Evolutionary conservation across 2,329 filamentous ascomycete species (phyloP), one percentile per base, ranked within the genome.

Genomic region (Xylaria sp.): DNA sequence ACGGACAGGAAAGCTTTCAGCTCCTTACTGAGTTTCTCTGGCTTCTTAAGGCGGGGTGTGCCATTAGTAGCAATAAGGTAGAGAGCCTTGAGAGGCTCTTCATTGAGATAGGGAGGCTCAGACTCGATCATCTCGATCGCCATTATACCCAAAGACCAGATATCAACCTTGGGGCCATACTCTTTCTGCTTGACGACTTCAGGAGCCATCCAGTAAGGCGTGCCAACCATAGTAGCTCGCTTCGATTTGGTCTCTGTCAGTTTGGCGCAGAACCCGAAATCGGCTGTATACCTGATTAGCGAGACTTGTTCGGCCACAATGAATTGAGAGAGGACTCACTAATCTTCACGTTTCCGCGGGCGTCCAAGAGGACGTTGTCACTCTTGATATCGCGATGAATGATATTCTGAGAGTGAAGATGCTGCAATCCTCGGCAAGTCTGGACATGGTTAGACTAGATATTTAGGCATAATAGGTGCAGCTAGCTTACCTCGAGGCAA

Each of bases 121-220:
- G 93, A 97, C 80, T 99, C 96, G 77, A 98, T 98, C 96, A 99
- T 98, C 82, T 99, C 96, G 77, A 99, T 98, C 27, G 96, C 95
- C 96, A 98, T 99, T 82, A 99, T 99, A 77, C 96, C 96, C 70
- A 99, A 85, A 34, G 94, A 98, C 96, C 96, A 99, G 78, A 98
- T 97, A 78, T 99, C 96, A 71, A 98, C 96, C 85, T 98, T 98
- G 78, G 93, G 92, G 47, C 95, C 96, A 77, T 99, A 99, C 81
- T 98, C 95, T 84, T 98, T 98, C 81, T 98, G 96, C 84, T 98
- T 98, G 79, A 99, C 96, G 53, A 99, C 96, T 81, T 99, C 96
- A 45, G 96, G 96, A 8, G 96, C 96, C 96, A 99, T 99, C 96
- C 96, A 99, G 86, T 98, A 99, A 17, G 96, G 96, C 39, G 96